Base-by-base conservation (phyloP, 129 eudicot genomes). In the Flaveria brownii region DNA sequence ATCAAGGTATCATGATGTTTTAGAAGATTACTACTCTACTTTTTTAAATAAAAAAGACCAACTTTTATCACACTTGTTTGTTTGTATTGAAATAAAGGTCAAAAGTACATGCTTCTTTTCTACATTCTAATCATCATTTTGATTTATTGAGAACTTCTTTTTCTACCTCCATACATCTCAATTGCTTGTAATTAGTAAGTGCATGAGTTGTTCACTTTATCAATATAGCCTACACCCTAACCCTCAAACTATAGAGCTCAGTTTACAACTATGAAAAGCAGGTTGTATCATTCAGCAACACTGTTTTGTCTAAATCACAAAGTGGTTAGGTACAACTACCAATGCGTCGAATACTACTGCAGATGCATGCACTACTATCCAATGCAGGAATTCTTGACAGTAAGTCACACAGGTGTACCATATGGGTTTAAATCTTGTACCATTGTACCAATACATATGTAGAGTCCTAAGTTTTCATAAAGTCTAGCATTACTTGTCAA, bases 201-300 rank as follows among this genome's bases (percentile, higher is more conserved):
- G 86, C 89, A 82, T 71, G 84, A 56, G 84, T 70, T 77, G 90
- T 77, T 82, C 71, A 68, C 77, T 72, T 72, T 72, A 72, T 72
- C 60, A 36, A 10, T 16, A 46, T 64, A 17, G 59, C 71, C 71
- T 80, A 78, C 55, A 74, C 52, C 72, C 79, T 75, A 70, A 71
- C 75, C 76, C 71, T 85, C 79, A 78, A 70, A 75, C 61, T 57
- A 69, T 43, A 62, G 1, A 51, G 81, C 81, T 70, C 74, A 71
- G 62, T 23, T 64, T 65, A 73, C 70, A 67, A 54, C 67, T 18
- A 39, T 28, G 36, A 18, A 76, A 25, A 71, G 52, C 70, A 47
- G 10, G 7, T 78, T 70, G 75, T 73, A 73, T 73, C 79, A 73
- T 73, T 72, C 79, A 73, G 72, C 26, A 60, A 78, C 62, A 78